Conservation (phyloP, 1,284 basidiomycete species). For the Leccinum pachyderme region DNA sequence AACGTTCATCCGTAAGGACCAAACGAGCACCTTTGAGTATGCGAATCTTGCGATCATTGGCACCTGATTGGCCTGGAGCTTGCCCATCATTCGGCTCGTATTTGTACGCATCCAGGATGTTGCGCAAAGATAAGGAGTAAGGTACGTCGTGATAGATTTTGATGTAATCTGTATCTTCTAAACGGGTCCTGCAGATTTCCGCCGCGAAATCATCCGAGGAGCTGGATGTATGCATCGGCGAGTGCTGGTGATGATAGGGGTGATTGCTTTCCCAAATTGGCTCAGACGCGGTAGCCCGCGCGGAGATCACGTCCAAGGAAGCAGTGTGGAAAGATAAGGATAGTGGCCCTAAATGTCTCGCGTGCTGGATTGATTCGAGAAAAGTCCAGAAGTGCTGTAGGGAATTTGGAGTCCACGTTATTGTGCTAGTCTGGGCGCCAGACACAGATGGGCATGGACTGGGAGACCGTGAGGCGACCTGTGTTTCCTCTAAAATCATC, state of each 20-base stretch:
- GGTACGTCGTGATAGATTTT: constrained; percentile 60
- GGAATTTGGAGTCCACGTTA: constrained; percentile 51
- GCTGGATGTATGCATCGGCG: constrained; percentile 6
- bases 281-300: constrained; percentile 14
- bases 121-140: constrained; percentile 49
- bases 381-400: constrained; percentile 54
- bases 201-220: constrained; percentile 11
- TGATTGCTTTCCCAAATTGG: constrained; percentile 23
- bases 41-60: constrained; percentile 34
- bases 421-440: constrained; percentile 20
- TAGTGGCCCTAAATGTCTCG: constrained; percentile 44
- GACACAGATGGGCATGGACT: constrained; percentile 19
- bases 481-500: constrained; percentile 34
- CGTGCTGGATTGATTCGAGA: constrained; percentile 42
- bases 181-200: constrained; percentile 18
- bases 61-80: constrained; percentile 24
- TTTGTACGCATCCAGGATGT: constrained; percentile 50
- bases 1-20: constrained; percentile 44
- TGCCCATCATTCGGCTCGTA: constrained; percentile 13
- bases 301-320: constrained; percentile 11
- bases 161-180: constrained; percentile 50
- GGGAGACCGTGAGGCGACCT: constrained; percentile 11
- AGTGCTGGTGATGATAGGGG: constrained; percentile 12
- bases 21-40: constrained; percentile 35
- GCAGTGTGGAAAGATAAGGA: constrained; percentile 53